These are phyloP conservation scores for Artemisia argyi DNA, from an alignment of 129 eudicot species.

Conservation along the genomic window DNA sequence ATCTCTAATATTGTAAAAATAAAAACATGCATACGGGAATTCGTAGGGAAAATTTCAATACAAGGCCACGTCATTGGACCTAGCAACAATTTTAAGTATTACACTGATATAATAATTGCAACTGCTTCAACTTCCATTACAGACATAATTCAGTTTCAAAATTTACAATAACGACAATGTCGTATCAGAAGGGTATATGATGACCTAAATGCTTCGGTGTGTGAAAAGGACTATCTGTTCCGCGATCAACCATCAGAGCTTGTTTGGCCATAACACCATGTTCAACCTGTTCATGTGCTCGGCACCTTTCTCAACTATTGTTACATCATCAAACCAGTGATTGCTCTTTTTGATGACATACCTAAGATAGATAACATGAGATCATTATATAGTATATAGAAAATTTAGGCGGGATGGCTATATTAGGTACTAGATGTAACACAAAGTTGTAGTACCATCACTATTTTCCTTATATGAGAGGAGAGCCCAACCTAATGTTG, in stretches of 20 bases:
- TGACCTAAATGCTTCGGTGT: background rate
- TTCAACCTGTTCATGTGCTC: constrained; percentile 12
- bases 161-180: background rate
- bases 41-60: background rate
- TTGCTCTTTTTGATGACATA: constrained; percentile 8
- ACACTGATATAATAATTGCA: background rate
- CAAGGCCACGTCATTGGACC: constrained; percentile 5
- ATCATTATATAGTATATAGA: background rate
- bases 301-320: constrained; percentile 2
- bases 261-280: constrained; percentile 21
- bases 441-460: too few relatives aligned
- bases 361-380: constrained; percentile 5
- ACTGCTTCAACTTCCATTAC: constrained; percentile 12
- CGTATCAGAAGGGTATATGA: background rate
- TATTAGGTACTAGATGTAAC: too few relatives aligned
- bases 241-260: constrained; percentile 29
- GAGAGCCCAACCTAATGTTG: too few relatives aligned
- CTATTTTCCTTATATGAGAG: too few relatives aligned
- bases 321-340: constrained; percentile 12
- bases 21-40: background rate
- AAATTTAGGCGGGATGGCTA: background rate
- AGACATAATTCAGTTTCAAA: constrained; percentile 5
- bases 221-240: background rate
- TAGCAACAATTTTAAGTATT: background rate
- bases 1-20: too few relatives aligned